Evolutionary conservation across 768 basidiomycete species (phyloP).

Genomic region (Suillus fuscotomentosus): DNA sequence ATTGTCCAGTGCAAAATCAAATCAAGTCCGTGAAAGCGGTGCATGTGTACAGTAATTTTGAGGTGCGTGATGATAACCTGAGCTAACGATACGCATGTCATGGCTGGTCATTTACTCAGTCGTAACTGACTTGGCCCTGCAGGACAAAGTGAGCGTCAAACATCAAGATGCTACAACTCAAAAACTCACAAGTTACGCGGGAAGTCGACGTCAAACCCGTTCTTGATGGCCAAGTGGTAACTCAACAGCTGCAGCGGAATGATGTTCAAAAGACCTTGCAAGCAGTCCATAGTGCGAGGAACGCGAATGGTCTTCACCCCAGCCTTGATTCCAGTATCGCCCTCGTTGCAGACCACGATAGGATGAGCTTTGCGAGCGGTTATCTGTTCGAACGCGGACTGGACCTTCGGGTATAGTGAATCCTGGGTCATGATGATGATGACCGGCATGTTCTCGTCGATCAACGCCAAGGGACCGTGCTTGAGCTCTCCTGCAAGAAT

Average conservation of each 20-base stretch:
- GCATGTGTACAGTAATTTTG: constrained; percentile 13
- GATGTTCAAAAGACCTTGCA: constrained; percentile 96
- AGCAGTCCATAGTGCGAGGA: constrained; percentile 89
- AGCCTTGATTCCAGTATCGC: constrained; percentile 74
- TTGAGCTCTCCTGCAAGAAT: constrained; percentile 99
- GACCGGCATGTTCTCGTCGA: constrained; percentile 98
- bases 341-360: constrained; percentile 94
- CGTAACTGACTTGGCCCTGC: constrained; percentile 76
- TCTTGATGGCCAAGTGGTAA: constrained; percentile 94
- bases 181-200: constrained; percentile 85
- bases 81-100: constrained; percentile 1
- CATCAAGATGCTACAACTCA: constrained; percentile 3
- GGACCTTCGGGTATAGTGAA: constrained; percentile 97
- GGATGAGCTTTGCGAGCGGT: constrained; percentile 96
- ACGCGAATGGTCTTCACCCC: constrained; percentile 89
- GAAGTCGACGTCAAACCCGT: constrained; percentile 98
- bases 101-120: constrained; percentile 48
- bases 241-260: constrained; percentile 94
- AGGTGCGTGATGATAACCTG: constrained; percentile 12
- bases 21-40: constrained; percentile 17
- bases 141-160: constrained; percentile 11
- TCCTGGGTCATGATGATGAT: constrained; percentile 99
- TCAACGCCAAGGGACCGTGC: constrained; percentile 95
- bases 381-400: constrained; percentile 94
- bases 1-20: constrained; percentile 23